These are phyloP conservation scores for Nosema muscidifuracis DNA, from an alignment of 371 early-diverging fungal species.

Conservation along the genomic window DNA sequence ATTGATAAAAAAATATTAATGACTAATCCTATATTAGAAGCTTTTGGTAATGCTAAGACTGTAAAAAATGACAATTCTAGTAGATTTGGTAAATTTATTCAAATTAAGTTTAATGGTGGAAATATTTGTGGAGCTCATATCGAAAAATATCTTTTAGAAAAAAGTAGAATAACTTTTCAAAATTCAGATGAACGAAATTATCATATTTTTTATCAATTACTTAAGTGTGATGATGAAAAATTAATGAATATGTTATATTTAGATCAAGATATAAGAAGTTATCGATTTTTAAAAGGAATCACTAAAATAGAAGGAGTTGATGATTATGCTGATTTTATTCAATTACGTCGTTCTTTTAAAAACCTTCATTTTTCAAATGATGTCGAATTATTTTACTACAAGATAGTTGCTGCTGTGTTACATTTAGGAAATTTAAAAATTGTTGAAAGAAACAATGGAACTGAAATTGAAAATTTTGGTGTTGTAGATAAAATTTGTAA, in stretches of 20 bases:
- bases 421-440: slow-evolving; percentile 79
- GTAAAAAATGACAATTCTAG: slow-evolving; percentile 97
- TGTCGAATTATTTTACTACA: slow-evolving; percentile 73
- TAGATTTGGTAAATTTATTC: slow-evolving; percentile 97
- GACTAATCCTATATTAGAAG: slow-evolving; percentile 93
- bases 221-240: slow-evolving; percentile 69
- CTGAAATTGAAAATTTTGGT: slow-evolving; percentile 71
- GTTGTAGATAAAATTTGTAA: slow-evolving; percentile 78
- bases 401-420: slow-evolving; percentile 78
- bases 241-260: slow-evolving; percentile 12
- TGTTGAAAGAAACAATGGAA: slow-evolving; percentile 68
- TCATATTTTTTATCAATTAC: slow-evolving; percentile 92
- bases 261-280: slow-evolving; percentile 65
- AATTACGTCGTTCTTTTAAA: slow-evolving; percentile 70
- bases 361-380: slow-evolving; percentile 73
- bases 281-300: slow-evolving; percentile 72
- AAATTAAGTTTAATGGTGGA: slow-evolving; percentile 83
- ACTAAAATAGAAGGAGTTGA: slow-evolving; percentile 83
- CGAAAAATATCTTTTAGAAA: slow-evolving; percentile 92
- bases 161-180: slow-evolving; percentile 80
- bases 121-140: slow-evolving; percentile 86
- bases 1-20: slow-evolving; percentile 84
- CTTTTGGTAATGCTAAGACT: slow-evolving; percentile 99
- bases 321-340: slow-evolving; percentile 74
- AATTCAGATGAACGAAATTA: slow-evolving; percentile 83